These are phyloP conservation scores for Leucosporidium creatinivorum DNA, from an alignment of 768 basidiomycete genomes.

Conservation along the genomic window DNA sequence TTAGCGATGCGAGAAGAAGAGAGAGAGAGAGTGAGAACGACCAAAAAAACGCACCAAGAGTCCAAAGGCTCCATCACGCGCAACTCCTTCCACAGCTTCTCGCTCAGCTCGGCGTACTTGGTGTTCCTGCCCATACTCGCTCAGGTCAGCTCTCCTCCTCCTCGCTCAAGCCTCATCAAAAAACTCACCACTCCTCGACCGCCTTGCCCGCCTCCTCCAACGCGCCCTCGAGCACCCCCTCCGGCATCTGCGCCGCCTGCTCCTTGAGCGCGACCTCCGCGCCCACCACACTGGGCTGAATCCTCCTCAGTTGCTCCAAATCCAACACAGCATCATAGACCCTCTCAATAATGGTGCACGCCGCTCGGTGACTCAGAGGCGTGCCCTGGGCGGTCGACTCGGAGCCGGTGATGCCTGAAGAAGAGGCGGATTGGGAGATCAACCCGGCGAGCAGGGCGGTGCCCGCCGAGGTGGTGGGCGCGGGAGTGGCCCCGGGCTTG, in stretches of 20 bases:
- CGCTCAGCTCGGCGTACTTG: constrained; percentile 46
- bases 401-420: not conserved
- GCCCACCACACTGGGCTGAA: constrained; percentile 53
- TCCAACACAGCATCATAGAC: constrained; percentile 77
- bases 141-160: constrained; percentile 1
- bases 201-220: constrained; percentile 52
- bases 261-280: constrained; percentile 21
- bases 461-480: constrained; percentile 16
- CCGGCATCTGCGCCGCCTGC: constrained; percentile 27
- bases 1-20: not conserved
- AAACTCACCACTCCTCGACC: constrained; percentile 5
- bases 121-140: constrained; percentile 4
- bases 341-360: constrained; percentile 68
- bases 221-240: constrained; percentile 13
- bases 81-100: constrained; percentile 69
- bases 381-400: not conserved
- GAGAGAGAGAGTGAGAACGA: no score
- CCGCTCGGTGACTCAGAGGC: constrained; percentile 66
- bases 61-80: constrained; percentile 85
- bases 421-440: constrained; percentile 1
- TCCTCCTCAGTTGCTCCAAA: constrained; percentile 74
- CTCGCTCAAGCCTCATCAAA: not conserved
- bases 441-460: constrained; percentile 25
- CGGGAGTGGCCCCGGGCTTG: constrained; percentile 38
- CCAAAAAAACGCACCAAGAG: constrained; percentile 57